phyloP scores from a whole-genome alignment of 768 basidiomycete species.

The Mycena leptocephala region DNA sequence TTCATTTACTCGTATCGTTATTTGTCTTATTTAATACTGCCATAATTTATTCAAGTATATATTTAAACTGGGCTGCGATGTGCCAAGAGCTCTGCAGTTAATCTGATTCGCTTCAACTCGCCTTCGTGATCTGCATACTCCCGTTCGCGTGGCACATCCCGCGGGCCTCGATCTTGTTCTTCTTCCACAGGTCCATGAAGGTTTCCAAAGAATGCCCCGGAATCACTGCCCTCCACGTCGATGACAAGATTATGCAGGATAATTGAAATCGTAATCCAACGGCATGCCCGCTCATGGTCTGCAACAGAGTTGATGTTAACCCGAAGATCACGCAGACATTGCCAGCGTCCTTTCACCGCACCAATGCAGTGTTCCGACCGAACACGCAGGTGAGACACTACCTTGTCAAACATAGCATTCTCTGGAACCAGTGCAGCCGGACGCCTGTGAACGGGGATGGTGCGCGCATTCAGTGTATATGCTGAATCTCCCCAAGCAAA shows the following conservation, averaged over 20 bases:
- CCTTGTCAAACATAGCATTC: slow-evolving; percentile 49
- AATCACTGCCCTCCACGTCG: not conserved
- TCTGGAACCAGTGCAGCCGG: slow-evolving; percentile 45
- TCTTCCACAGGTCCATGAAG: not conserved
- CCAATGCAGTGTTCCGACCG: slow-evolving; percentile 58
- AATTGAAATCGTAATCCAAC: slow-evolving; percentile 44
- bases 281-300: slow-evolving; percentile 43
- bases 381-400: no score
- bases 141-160: not conserved
- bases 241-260: slow-evolving; percentile 3
- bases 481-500: slow-evolving; percentile 40
- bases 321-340: slow-evolving; percentile 48
- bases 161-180: not conserved
- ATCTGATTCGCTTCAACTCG: slow-evolving; percentile 1
- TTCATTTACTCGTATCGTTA: no score
- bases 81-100: not conserved
- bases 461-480: slow-evolving; percentile 44
- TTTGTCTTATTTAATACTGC: not conserved
- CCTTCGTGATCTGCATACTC: not conserved
- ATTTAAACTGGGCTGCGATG: not conserved
- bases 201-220: not conserved
- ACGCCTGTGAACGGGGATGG: slow-evolving; percentile 47
- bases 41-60: not conserved
- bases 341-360: slow-evolving; percentile 51
- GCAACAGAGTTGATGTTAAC: slow-evolving; percentile 45